Percentiles rank a stretch among this genome's conserved stretches.
Evolutionary conservation across 306 rosid species (phyloP).

Genomic region (Malus sylvestris): DNA sequence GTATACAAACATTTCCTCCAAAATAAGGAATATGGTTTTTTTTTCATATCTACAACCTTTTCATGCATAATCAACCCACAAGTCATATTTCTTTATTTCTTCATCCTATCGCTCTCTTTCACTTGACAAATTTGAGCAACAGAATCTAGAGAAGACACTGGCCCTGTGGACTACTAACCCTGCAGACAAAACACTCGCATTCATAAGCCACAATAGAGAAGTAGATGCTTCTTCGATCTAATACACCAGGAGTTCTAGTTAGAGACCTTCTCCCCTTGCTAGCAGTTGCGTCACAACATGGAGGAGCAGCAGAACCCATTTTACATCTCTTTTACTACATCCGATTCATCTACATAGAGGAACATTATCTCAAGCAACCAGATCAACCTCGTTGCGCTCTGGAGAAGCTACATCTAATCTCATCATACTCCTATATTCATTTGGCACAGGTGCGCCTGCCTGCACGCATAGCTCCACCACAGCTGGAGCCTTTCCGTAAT

Average conservation of each 20-base stretch:
- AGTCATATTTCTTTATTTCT: too few relatives aligned
- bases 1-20: too few relatives aligned
- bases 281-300: not conserved
- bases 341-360: slow-evolving; percentile 2
- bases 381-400: slow-evolving; percentile 66
- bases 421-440: slow-evolving; percentile 69
- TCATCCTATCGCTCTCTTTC: too few relatives aligned
- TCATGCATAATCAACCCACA: too few relatives aligned
- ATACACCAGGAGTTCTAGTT: not conserved
- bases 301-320: not conserved
- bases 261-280: not conserved
- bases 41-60: too few relatives aligned
- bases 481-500: too few relatives aligned
- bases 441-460: slow-evolving; percentile 17
- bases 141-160: too few relatives aligned
- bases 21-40: too few relatives aligned
- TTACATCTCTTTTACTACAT: not conserved
- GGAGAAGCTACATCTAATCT: slow-evolving; percentile 83
- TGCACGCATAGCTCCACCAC: too few relatives aligned
- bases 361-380: slow-evolving; percentile 40
- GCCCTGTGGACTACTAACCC: not conserved
- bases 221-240: not conserved
- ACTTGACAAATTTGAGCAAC: too few relatives aligned
- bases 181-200: not conserved
- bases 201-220: not conserved